A percentile compares a stretch with the other conserved stretches of the same genome.
Conservation (phyloP, 441 rosid genomes). For the Theobroma grandiflorum region DNA sequence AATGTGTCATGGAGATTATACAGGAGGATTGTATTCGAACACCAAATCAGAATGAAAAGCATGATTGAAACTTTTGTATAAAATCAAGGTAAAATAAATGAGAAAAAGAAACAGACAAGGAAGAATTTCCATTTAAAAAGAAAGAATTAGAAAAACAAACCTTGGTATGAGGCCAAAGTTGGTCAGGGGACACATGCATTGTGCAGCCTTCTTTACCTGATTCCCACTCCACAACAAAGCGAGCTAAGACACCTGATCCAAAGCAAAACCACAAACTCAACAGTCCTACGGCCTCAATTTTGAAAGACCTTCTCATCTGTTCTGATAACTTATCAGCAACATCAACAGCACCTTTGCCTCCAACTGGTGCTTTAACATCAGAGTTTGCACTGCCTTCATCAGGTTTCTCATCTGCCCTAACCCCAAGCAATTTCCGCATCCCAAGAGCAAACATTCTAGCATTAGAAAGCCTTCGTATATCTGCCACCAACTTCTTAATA, state of each 20-base stretch:
- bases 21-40: no score
- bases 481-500: conserved; percentile 91
- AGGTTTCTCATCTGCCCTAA: conserved; percentile 77
- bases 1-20: no score
- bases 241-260: conserved; percentile 87
- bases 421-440: conserved; percentile 95
- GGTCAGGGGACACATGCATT: conserved; percentile 99
- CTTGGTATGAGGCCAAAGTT: conserved; percentile 99
- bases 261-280: conserved; percentile 99
- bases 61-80: background rate
- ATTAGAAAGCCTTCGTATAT: conserved; percentile 92
- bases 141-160: conserved; percentile 41
- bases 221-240: conserved; percentile 99
- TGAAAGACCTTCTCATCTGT: conserved; percentile 90
- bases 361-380: conserved; percentile 61
- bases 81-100: conserved; percentile 7
- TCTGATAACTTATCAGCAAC: conserved; percentile 78
- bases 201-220: conserved; percentile 98
- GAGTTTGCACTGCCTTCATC: conserved; percentile 65
- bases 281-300: conserved; percentile 94
- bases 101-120: background rate
- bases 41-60: background rate
- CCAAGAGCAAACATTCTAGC: conserved; percentile 98
- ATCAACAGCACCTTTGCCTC: conserved; percentile 72
- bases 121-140: background rate